Percentiles rank a stretch among this genome's conserved stretches.
Evolutionary conservation across 495 filamentous ascomycete species (phyloP).

Genomic region (Xylaria bambusicola): DNA sequence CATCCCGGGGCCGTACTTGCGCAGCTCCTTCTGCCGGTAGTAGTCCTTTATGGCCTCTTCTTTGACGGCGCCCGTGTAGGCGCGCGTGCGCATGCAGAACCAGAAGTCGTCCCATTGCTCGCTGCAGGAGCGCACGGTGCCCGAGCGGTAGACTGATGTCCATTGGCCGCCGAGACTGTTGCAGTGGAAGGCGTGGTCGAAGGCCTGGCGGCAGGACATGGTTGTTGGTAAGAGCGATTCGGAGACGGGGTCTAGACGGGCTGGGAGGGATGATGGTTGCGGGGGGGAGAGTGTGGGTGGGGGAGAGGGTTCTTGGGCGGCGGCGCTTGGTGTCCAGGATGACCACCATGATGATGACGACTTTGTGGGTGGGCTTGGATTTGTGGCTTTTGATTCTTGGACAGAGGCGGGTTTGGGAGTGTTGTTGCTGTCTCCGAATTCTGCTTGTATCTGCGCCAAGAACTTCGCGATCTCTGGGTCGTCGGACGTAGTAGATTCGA

Average conservation of each 20-base stretch:
- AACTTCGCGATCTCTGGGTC: conserved; percentile 49
- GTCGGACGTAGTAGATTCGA: conserved; percentile 23
- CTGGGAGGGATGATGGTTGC: not conserved
- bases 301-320: conserved; percentile 12
- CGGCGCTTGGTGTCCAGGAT: not conserved
- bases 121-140: conserved; percentile 67
- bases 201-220: conserved; percentile 87
- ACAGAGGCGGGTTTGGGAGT: not conserved
- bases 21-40: conserved; percentile 67
- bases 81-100: conserved; percentile 89
- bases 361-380: not conserved
- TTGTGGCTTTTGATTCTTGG: not conserved
- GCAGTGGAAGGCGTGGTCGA: conserved; percentile 95
- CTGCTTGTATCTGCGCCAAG: conserved; percentile 39
- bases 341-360: conserved; percentile 15
- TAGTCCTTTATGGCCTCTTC: conserved; percentile 64
- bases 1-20: conserved; percentile 62
- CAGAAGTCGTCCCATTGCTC: conserved; percentile 89
- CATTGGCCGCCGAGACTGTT: conserved; percentile 89
- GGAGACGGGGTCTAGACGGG: conserved; percentile 41
- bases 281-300: conserved; percentile 14
- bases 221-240: conserved; percentile 70
- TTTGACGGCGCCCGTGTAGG: conserved; percentile 48
- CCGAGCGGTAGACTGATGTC: conserved; percentile 77
- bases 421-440: conserved; percentile 22